phyloP scores from a whole-genome alignment of 306 rosid species.

The Styphnolobium japonicum region DNA sequence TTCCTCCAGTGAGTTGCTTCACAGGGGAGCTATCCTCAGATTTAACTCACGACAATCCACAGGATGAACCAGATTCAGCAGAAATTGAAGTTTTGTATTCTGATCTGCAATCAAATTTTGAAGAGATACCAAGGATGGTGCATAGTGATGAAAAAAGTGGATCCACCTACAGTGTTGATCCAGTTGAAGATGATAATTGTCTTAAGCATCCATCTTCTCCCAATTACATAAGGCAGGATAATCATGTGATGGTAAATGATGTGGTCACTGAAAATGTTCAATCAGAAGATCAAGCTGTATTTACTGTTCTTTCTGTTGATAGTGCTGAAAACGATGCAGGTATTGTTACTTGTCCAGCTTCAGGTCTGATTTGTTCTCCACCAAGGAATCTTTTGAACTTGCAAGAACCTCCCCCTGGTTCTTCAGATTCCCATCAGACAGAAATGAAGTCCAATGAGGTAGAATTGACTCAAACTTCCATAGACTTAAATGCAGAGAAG shows the following conservation, averaged over 20 bases:
- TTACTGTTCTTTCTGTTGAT: constrained; percentile 24
- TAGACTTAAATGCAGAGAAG: constrained; percentile 32
- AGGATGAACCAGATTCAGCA: constrained; percentile 34
- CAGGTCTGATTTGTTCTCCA: constrained; percentile 36
- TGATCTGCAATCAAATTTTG: constrained; percentile 27
- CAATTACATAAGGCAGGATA: constrained; percentile 18
- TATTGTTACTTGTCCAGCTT: constrained; percentile 29
- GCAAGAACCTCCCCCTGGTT: constrained; percentile 34
- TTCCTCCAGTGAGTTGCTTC: constrained; percentile 29
- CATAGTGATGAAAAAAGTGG: constrained; percentile 39
- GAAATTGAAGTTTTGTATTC: constrained; percentile 31
- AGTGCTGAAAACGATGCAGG: constrained; percentile 26
- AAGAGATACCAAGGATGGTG: constrained; percentile 33
- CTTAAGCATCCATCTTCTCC: constrained; percentile 38
- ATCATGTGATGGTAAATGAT: constrained; percentile 32
- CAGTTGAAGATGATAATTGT: constrained; percentile 38
- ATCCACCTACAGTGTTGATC: constrained; percentile 33
- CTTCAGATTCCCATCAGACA: constrained; percentile 31
- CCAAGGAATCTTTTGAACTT: constrained; percentile 29
- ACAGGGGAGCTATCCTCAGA: constrained; percentile 30
- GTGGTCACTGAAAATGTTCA: constrained; percentile 25
- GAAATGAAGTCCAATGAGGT: constrained; percentile 39
- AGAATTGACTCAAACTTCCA: constrained; percentile 35
- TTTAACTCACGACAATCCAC: constrained; percentile 31
- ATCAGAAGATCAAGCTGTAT: constrained; percentile 30